Evolutionary conservation across 23 red algal species (phyloP).

Genomic region (Gracilaria domingensis): DNA sequence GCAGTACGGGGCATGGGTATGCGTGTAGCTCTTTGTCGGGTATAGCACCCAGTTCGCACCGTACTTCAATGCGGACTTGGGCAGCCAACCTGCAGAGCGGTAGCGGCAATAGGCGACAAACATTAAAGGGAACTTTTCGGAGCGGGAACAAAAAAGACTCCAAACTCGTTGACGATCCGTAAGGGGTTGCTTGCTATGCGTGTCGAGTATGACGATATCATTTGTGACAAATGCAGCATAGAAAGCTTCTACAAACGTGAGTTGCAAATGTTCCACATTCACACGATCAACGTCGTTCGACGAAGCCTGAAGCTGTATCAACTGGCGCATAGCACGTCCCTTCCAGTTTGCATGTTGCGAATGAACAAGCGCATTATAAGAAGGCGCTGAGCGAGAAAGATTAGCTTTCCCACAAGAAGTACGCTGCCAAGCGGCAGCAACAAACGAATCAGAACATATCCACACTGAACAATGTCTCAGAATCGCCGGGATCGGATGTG

Average conservation of each 20-base stretch:
- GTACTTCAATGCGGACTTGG: slow-evolving; percentile 90
- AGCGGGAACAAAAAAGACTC: slow-evolving; percentile 12
- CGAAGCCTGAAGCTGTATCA: slow-evolving; percentile 44
- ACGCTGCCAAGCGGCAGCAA: slow-evolving; percentile 32
- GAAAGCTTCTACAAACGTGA: slow-evolving; percentile 74
- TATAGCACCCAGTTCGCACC: slow-evolving; percentile 97
- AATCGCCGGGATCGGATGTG: slow-evolving; percentile 5
- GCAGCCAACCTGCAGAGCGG: slow-evolving; percentile 84
- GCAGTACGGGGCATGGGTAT: slow-evolving; percentile 84
- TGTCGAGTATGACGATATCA: slow-evolving; percentile 28
- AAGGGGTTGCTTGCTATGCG: background rate
- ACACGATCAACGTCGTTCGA: background rate
- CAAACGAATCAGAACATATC: slow-evolving; percentile 15
- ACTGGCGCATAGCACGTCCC: slow-evolving; percentile 70
- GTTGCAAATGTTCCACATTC: slow-evolving; percentile 77
- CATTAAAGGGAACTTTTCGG: slow-evolving; percentile 47
- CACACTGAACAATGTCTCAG: slow-evolving; percentile 41
- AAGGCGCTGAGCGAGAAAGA: slow-evolving; percentile 77
- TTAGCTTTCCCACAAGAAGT: slow-evolving; percentile 66
- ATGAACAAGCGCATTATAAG: slow-evolving; percentile 50
- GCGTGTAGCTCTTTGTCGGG: slow-evolving; percentile 29
- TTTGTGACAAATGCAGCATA: slow-evolving; percentile 61
- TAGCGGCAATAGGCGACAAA: slow-evolving; percentile 81
- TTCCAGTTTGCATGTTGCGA: slow-evolving; percentile 9
- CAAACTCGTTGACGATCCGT: background rate